Evolutionary conservation across 257 asterid genomes (phyloP).

Genomic region (Nicotiana knightiana): DNA sequence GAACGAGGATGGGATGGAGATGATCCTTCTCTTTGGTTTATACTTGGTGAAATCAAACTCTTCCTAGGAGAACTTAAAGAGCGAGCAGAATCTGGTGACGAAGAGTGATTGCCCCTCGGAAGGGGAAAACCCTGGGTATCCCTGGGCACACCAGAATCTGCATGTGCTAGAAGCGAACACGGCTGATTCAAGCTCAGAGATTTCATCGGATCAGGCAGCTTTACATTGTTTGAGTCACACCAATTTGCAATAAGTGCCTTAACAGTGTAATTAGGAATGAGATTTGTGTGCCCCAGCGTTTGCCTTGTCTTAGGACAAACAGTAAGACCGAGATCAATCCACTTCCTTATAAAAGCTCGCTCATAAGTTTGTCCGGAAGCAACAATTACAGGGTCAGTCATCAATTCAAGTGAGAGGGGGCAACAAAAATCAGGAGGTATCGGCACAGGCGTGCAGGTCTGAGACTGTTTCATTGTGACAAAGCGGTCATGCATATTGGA

Average conservation of each 20-base stretch:
- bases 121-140: conserved; percentile 19
- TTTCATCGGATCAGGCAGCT: conserved; percentile 27
- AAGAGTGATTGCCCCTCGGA: conserved; percentile 18
- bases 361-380: conserved; percentile 39
- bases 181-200: conserved; percentile 27
- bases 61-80: conserved; percentile 18
- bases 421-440: conserved; percentile 39
- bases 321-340: conserved; percentile 38
- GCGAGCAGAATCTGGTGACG: conserved; percentile 24
- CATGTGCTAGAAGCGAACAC: conserved; percentile 17
- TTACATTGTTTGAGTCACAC: conserved; percentile 31
- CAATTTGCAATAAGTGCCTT: conserved; percentile 35
- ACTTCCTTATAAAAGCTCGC: conserved; percentile 24
- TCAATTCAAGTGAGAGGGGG: conserved; percentile 36
- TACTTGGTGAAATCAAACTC: conserved; percentile 12
- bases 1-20: conserved; percentile 17
- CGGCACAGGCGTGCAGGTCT: conserved; percentile 28
- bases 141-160: conserved; percentile 16
- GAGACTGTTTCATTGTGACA: conserved; percentile 26
- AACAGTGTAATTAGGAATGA: conserved; percentile 34
- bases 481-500: conserved; percentile 28
- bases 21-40: conserved; percentile 14
- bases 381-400: conserved; percentile 38
- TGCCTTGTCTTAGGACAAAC: conserved; percentile 39
- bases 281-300: conserved; percentile 24